A percentile compares a stretch with the other conserved stretches of the same genome.
Evolutionary conservation across 768 basidiomycete genomes (phyloP).

Genomic region (Hygrophorus pudorinus): DNA sequence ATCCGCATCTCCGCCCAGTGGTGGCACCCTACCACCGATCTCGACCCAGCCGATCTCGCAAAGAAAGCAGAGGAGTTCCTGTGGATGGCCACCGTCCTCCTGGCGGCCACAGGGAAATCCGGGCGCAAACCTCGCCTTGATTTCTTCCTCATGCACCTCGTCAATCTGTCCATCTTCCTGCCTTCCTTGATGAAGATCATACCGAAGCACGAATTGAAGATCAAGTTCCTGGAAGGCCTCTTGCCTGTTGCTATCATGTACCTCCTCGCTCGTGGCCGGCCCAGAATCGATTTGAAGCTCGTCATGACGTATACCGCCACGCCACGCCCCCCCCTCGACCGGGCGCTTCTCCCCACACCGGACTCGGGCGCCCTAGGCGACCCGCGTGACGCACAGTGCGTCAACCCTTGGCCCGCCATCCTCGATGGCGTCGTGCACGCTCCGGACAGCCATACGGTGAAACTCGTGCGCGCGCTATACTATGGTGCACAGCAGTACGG

Average conservation of each 20-base stretch:
- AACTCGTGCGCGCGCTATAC: slow-evolving; percentile 37
- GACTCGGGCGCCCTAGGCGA: slow-evolving; percentile 23
- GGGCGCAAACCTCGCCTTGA: slow-evolving; percentile 41
- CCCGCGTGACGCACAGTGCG: slow-evolving; percentile 23
- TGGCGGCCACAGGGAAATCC: slow-evolving; percentile 34
- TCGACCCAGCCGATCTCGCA: slow-evolving; percentile 24
- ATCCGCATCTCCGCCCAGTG: slow-evolving; percentile 31
- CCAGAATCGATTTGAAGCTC: slow-evolving; percentile 37
- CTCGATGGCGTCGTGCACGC: slow-evolving; percentile 35
- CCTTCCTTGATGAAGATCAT: slow-evolving; percentile 28
- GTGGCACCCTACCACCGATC: slow-evolving; percentile 22
- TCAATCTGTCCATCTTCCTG: slow-evolving; percentile 43
- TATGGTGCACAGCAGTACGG: slow-evolving; percentile 42
- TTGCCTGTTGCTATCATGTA: slow-evolving; percentile 23
- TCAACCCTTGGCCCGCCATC: slow-evolving; percentile 45
- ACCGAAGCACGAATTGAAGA: slow-evolving; percentile 26
- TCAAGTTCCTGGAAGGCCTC: slow-evolving; percentile 34
- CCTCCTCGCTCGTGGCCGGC: slow-evolving; percentile 36
- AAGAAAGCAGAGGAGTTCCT: slow-evolving; percentile 42
- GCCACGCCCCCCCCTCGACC: slow-evolving; percentile 27
- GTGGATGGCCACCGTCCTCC: slow-evolving; percentile 37
- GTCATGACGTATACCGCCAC: slow-evolving; percentile 34
- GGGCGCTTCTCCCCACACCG: slow-evolving; percentile 5
- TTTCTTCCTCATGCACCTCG: slow-evolving; percentile 52
- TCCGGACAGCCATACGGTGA: slow-evolving; percentile 42